Evolutionary conservation across 1,139 yeast species (phyloP), one percentile per base, ranked within the genome.

Genomic region (Pneumocystis canis): DNA sequence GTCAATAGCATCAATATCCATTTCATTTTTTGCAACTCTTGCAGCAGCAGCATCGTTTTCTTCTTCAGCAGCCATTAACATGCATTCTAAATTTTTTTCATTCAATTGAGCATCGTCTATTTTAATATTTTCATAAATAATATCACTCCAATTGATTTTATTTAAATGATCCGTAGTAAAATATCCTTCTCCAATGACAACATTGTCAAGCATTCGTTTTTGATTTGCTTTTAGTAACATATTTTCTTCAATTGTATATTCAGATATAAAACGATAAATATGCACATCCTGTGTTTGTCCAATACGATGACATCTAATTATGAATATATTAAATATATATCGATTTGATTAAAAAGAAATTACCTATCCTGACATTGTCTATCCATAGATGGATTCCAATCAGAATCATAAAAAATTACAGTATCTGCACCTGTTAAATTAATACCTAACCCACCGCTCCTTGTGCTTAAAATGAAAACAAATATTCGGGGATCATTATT

Each of bases 341-440:
- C 7, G 25, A 9, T 11, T 20, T 30, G 16, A 14, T 14, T n/a
- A 53, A 39, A 11, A 39, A 20, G 30, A 39, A 30, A 11, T 20
- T 57, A 57, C 59, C 59, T 35, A 75, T 94, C 99, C 74, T 94
- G 98, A 76, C 98, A 94, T 74, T 94, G 99, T 72, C 89, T 89
- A 74, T 94, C 99, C 97, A 94, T 94, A 1, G 97, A 96, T 1
- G 99, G 99, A 72, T 94, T 94, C 99, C 99, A 94, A 75, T 94
- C 99, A 1, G 97, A 89, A 74, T 94, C 99, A 73, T 94, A 94
- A 74, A 94, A 94, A n/a, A 94, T 89, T 60, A 94, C 99, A 0
- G 98, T 92, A 71, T 94, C 98, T 0, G 99, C 99, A 70, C 98
- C 99, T 0, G 98, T 92, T 70, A 94, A 77, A 71, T 94, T 94